These are phyloP conservation scores for Fusarium aywerte DNA, from an alignment of 2,329 filamentous ascomycete genomes.

Conservation along the genomic window DNA sequence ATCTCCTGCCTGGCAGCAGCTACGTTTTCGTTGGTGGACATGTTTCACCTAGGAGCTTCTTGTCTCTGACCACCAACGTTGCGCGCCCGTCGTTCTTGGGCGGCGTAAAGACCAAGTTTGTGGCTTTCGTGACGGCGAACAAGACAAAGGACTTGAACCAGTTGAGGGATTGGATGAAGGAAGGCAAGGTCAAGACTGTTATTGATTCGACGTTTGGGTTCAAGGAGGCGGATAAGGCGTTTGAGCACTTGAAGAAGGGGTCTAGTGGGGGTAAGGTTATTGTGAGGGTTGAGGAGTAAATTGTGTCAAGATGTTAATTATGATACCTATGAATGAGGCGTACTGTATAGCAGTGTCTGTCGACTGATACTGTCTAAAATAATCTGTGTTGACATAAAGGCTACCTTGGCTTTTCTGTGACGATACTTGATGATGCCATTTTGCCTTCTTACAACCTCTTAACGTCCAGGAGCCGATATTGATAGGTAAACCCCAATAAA, in stretches of 20 bases:
- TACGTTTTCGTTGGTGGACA: constrained; percentile 64
- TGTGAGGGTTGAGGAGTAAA: constrained; percentile 40
- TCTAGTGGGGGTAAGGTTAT: constrained; percentile 72
- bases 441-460: neutral
- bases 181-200: constrained; percentile 67
- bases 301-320: constrained; percentile 14
- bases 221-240: constrained; percentile 66
- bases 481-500: neutral
- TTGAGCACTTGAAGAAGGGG: constrained; percentile 67
- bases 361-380: neutral
- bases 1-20: constrained; percentile 58
- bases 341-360: neutral
- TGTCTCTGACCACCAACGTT: constrained; percentile 42
- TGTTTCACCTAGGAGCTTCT: constrained; percentile 43
- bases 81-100: constrained; percentile 52
- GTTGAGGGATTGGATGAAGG: constrained; percentile 65
- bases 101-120: constrained; percentile 56
- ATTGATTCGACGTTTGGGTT: constrained; percentile 67
- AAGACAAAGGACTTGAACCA: constrained; percentile 59
- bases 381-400: neutral
- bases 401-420: neutral
- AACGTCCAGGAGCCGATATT: neutral
- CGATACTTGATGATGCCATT: neutral
- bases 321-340: constrained; percentile 14
- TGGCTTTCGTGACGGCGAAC: constrained; percentile 54